These are phyloP conservation scores for Xylaria grammica DNA, from an alignment of 495 filamentous ascomycete species.

Conservation along the genomic window DNA sequence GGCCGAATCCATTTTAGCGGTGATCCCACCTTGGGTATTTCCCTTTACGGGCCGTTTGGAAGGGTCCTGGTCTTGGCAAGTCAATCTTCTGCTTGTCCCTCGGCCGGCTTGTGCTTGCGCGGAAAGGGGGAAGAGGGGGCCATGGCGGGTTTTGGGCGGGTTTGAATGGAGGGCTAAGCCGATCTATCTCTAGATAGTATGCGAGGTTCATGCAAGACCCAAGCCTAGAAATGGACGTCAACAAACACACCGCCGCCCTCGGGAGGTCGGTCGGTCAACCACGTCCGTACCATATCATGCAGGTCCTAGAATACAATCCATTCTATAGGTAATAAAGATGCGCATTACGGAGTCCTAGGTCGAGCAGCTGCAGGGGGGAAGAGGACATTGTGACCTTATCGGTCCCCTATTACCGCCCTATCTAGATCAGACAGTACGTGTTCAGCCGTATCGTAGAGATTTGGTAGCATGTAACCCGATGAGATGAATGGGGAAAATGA, in stretches of 20 bases:
- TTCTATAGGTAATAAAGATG: not conserved
- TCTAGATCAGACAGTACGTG: not conserved
- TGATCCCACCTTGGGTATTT: not conserved
- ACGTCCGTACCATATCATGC: not conserved
- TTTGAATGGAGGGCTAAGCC: no score
- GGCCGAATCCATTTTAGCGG: not conserved
- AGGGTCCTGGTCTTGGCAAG: not conserved
- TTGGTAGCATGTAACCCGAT: no score
- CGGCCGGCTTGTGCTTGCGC: not conserved
- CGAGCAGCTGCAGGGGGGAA: not conserved
- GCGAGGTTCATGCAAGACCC: slow-evolving; percentile 9
- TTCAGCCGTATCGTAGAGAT: no score
- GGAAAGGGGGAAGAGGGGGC: slow-evolving; percentile 13
- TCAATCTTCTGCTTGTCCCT: not conserved
- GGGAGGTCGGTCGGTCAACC: slow-evolving; percentile 10
- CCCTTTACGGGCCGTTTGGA: not conserved
- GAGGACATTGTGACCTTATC: slow-evolving; percentile 1
- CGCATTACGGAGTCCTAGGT: not conserved
- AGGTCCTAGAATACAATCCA: not conserved
- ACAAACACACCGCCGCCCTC: slow-evolving; percentile 19
- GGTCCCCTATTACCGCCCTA: no score
- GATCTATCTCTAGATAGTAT: no score
- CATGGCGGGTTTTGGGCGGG: not conserved
- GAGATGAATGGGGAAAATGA: no score
- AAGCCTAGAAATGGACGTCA: slow-evolving; percentile 11